phyloP scores from a whole-genome alignment of 2,329 filamentous ascomycete species.

The Colletotrichum phormii region DNA sequence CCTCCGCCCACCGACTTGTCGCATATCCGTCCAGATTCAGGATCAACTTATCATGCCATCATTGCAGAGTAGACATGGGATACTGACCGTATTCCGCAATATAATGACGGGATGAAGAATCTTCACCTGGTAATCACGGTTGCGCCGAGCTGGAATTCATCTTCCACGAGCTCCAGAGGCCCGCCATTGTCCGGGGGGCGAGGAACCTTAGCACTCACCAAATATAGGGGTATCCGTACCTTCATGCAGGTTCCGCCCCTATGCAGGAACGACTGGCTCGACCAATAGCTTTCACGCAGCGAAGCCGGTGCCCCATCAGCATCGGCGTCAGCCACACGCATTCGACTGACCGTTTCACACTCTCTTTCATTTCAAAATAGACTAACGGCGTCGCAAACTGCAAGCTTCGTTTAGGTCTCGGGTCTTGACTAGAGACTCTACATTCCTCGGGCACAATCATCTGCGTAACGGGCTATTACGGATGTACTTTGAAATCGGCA shows the following conservation, averaged over 20 bases:
- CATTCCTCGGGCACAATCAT: background rate
- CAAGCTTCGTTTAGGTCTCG: slow-evolving; percentile 8
- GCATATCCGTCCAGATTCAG: background rate
- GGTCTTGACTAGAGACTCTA: background rate
- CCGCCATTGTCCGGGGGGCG: background rate
- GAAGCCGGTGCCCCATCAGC: slow-evolving; percentile 3
- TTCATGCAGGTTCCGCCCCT: slow-evolving; percentile 28
- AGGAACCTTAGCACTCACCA: slow-evolving; percentile 16
- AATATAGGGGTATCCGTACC: slow-evolving; percentile 20
- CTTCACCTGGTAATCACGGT: background rate
- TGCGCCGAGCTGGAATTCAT: background rate
- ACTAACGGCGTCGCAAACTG: background rate
- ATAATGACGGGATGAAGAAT: background rate
- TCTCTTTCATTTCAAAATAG: background rate
- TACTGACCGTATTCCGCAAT: background rate
- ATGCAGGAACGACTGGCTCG: slow-evolving; percentile 30
- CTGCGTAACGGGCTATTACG: background rate
- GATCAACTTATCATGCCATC: background rate
- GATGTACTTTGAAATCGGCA: background rate
- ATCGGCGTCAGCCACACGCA: background rate
- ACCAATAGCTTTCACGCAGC: slow-evolving; percentile 15
- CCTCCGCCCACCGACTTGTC: background rate
- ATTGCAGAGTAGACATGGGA: background rate
- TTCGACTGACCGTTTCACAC: background rate
- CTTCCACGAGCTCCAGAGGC: background rate